A percentile compares a stretch with the other conserved stretches of the same genome.
These are phyloP conservation scores for Golubevia pallescens DNA, from an alignment of 1,284 basidiomycete genomes.

Conservation along the genomic window DNA sequence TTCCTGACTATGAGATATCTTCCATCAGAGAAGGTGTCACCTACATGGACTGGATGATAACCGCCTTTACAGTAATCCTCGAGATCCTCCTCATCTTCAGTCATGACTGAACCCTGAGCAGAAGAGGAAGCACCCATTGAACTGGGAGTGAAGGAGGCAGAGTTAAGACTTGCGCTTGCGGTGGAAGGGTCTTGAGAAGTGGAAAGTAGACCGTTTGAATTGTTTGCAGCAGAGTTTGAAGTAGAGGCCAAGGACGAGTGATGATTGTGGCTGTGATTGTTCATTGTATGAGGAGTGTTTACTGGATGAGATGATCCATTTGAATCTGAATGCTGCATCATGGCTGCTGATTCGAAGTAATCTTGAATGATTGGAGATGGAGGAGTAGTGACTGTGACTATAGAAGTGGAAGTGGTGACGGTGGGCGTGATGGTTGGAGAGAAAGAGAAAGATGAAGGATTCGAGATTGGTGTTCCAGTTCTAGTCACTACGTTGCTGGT, in stretches of 20 bases:
- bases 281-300: neutral
- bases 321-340: neutral
- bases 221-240: too few species aligned
- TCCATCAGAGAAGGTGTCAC: constrained; percentile 85
- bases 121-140: too few species aligned
- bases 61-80: constrained; percentile 70
- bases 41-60: constrained; percentile 91
- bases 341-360: neutral
- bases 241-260: too few species aligned
- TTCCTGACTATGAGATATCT: constrained; percentile 92
- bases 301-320: neutral
- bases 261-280: neutral
- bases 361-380: too few species aligned
- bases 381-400: neutral
- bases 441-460: neutral
- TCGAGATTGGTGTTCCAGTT: neutral
- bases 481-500: neutral
- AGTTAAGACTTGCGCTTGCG: too few species aligned
- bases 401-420: neutral
- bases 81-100: constrained; percentile 66
- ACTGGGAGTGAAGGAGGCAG: too few species aligned
- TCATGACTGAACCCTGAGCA: constrained; percentile 47
- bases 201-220: too few species aligned
- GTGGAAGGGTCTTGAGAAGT: too few species aligned
- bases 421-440: neutral